A percentile compares a stretch with the other conserved stretches of the same genome.
Conservation (phyloP, 805 yeast species). For the Barnettozyma wickerhamii region DNA sequence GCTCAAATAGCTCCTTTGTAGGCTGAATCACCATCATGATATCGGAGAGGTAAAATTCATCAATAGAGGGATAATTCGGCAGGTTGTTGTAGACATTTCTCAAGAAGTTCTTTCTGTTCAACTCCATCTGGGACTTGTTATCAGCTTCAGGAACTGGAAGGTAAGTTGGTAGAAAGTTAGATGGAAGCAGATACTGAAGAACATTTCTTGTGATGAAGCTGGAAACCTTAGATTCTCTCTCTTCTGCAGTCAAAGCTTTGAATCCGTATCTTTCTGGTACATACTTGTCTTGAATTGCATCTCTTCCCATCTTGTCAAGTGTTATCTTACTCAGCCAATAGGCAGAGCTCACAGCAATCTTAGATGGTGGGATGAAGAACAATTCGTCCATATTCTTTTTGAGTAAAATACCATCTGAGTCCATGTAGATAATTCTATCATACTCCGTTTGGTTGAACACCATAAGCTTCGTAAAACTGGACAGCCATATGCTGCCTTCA, state of each 20-base stretch:
- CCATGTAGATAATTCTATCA: constrained; percentile 52
- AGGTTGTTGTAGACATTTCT: constrained; percentile 34
- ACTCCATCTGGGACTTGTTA: constrained; percentile 13
- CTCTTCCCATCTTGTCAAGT: constrained; percentile 20
- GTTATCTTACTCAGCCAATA: constrained; percentile 33
- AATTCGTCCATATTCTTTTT: constrained; percentile 43
- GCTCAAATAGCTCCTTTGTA: constrained; percentile 22
- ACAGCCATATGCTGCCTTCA: constrained; percentile 35
- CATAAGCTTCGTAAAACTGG: constrained; percentile 51
- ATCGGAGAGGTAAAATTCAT: constrained; percentile 32
- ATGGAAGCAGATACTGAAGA: not conserved
- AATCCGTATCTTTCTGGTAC: constrained; percentile 18
- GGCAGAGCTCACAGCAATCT: constrained; percentile 43
- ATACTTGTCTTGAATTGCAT: constrained; percentile 16
- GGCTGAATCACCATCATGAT: constrained; percentile 61
- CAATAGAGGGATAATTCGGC: constrained; percentile 30
- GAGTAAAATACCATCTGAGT: constrained; percentile 48
- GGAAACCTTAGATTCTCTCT: constrained; percentile 18
- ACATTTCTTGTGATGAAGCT: constrained; percentile 7
- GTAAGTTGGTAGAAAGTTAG: not conserved
- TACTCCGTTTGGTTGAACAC: constrained; percentile 46
- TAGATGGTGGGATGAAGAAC: constrained; percentile 44
- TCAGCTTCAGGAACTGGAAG: not conserved
- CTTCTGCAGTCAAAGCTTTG: constrained; percentile 20
- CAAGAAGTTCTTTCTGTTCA: constrained; percentile 14